Conservation (phyloP, 768 basidiomycete species). For the Hemileccinum impolitum region DNA sequence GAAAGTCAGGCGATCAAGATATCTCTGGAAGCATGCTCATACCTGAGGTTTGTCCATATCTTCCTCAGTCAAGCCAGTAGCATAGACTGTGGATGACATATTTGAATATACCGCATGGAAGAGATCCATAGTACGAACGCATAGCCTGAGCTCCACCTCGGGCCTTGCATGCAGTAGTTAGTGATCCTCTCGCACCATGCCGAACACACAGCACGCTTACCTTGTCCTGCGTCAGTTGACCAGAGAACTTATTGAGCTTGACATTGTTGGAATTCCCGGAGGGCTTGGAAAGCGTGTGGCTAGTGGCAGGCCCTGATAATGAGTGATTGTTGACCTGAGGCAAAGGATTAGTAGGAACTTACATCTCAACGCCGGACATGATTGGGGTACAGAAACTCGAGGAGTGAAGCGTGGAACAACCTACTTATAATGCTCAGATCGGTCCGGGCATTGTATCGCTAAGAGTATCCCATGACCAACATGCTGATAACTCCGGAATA, state of each 20-base stretch:
- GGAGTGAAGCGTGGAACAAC: background rate
- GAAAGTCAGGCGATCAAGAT: slow-evolving; percentile 6
- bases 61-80: slow-evolving; percentile 68
- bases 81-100: slow-evolving; percentile 50
- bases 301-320: slow-evolving; percentile 1
- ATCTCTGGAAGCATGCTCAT: slow-evolving; percentile 6
- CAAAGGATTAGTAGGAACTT: slow-evolving; percentile 18
- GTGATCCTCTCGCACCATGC: background rate
- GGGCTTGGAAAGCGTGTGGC: slow-evolving; percentile 20
- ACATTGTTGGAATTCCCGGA: slow-evolving; percentile 31
- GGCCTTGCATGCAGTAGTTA: slow-evolving; percentile 32
- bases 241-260: slow-evolving; percentile 72
- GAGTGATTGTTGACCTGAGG: slow-evolving; percentile 1
- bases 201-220: slow-evolving; percentile 33
- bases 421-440: slow-evolving; percentile 15
- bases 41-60: slow-evolving; percentile 88
- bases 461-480: no score
- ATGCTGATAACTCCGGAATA: no score
- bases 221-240: slow-evolving; percentile 75
- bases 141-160: slow-evolving; percentile 83
- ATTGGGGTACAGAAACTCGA: slow-evolving; percentile 3
- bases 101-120: background rate
- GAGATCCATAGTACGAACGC: slow-evolving; percentile 49
- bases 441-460: background rate
- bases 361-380: slow-evolving; percentile 68